phyloP scores from a whole-genome alignment of 176 grass and related monocot genomes.

The Carex cristatella region DNA sequence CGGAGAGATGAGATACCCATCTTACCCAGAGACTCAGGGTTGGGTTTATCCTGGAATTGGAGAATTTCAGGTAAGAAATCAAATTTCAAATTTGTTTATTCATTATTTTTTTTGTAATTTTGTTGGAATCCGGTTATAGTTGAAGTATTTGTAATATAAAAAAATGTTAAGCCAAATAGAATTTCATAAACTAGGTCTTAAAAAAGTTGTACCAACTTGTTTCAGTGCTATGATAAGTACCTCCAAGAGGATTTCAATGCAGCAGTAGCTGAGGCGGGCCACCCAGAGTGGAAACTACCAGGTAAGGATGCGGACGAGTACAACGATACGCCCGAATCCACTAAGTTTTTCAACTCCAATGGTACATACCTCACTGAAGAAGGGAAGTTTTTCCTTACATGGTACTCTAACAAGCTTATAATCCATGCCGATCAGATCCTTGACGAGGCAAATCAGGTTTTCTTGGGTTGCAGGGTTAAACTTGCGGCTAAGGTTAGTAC shows the following conservation, averaged over 20 bases:
- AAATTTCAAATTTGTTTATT: background rate
- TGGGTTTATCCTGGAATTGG: constrained; percentile 86
- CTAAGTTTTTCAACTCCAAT: constrained; percentile 47
- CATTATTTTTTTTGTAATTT: background rate
- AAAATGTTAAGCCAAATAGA: background rate
- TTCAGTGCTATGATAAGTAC: constrained; percentile 90
- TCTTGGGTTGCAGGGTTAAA: constrained; percentile 61
- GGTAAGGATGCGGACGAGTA: constrained; percentile 61
- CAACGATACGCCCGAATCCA: constrained; percentile 66
- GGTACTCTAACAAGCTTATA: constrained; percentile 94
- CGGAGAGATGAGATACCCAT: constrained; percentile 90
- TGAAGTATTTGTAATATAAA: background rate
- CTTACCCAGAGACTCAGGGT: constrained; percentile 63
- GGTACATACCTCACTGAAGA: constrained; percentile 58
- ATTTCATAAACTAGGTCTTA: background rate
- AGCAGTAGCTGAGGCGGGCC: constrained; percentile 42
- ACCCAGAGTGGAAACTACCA: constrained; percentile 83
- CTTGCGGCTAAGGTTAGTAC: constrained; percentile 76
- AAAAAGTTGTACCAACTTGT: constrained; percentile 14
- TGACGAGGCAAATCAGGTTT: constrained; percentile 62
- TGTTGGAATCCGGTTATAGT: background rate
- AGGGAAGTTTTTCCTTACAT: constrained; percentile 79
- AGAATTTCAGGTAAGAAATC: constrained; percentile 65
- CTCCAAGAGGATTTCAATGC: constrained; percentile 52
- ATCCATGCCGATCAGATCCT: constrained; percentile 67